Evolutionary conservation across 2,329 filamentous ascomycete species (phyloP), one percentile per base, ranked within the genome.

Genomic region (Harringtonia aguacate): DNA sequence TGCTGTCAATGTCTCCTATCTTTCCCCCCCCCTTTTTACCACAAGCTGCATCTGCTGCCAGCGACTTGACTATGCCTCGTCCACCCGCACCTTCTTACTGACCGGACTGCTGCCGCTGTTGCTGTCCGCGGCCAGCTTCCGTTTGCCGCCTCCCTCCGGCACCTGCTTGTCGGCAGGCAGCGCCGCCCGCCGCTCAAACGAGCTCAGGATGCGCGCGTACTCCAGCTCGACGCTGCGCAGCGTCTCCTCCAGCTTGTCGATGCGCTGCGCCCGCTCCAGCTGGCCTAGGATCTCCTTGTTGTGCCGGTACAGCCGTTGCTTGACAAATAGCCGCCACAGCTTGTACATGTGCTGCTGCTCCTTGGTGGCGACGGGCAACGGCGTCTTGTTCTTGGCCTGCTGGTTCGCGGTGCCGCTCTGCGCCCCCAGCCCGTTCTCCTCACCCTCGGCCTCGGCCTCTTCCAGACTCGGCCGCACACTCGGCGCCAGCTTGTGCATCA

Each of bases 261-360:
- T 75, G 30, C 84, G 73, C 59, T 90, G 84, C 0, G 65, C 59
- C 6, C 68, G 66, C 44, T 86, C 83, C 34, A 90, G 64, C 60
- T 89, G 81, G 31, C 75, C 73, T 13, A 94, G 68, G 3, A 75
- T 63, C 52, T 89, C 81, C 46, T 72, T 73, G 56, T 92, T 90
- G 54, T 87, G 83, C 36, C 75, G 72, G 58, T 85, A 88, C 4
- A 94, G 67, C 30, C 86, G 69, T 54, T 85, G 75, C 64, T 92
- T 92, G n/a, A 82, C 77, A 35, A 86, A 68, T 21, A 90, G 61
- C 27, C 80, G 69, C 84, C 84, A 94, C 36, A 86, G 72, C 49
- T 71, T 75, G 58, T 84, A 84, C 41, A 73, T 68, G 22, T 80
- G 70, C 51, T 78, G 71, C 51, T 83, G 73, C 36, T 67, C 68